Conservation (phyloP, 2,329 filamentous ascomycete genomes). For the Scedosporium dehoogii region DNA sequence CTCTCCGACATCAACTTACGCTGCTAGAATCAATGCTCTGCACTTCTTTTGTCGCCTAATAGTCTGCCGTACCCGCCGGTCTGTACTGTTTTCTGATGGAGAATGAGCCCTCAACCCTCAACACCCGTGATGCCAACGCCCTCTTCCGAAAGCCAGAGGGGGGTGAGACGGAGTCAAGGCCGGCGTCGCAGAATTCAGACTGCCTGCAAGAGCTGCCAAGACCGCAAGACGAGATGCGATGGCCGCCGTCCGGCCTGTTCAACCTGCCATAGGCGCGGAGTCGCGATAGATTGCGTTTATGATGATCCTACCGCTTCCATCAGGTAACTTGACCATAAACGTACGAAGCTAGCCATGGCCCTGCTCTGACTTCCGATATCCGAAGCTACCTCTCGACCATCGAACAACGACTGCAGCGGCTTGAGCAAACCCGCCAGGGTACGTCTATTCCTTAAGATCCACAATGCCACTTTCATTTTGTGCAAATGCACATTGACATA, state of each 20-base stretch:
- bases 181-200: slow-evolving; percentile 5
- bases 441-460: background rate
- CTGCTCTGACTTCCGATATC: background rate
- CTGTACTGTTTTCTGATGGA: too few relatives aligned
- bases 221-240: slow-evolving; percentile 6
- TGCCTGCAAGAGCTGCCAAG: slow-evolving; percentile 5
- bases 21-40: too few relatives aligned
- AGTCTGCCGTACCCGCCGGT: too few relatives aligned
- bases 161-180: background rate
- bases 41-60: too few relatives aligned
- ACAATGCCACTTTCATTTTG: too few relatives aligned
- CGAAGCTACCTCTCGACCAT: background rate
- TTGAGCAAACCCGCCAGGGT: background rate
- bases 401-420: background rate
- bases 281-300: slow-evolving; percentile 4
- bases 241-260: slow-evolving; percentile 5
- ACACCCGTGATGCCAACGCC: background rate
- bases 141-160: background rate
- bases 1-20: too few relatives aligned
- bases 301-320: background rate
- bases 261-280: slow-evolving; percentile 1
- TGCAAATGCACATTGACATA: too few relatives aligned
- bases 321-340: background rate
- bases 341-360: background rate
- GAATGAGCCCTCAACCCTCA: background rate